Conservation (phyloP, 1,284 basidiomycete species). For the Ustilago nuda region DNA sequence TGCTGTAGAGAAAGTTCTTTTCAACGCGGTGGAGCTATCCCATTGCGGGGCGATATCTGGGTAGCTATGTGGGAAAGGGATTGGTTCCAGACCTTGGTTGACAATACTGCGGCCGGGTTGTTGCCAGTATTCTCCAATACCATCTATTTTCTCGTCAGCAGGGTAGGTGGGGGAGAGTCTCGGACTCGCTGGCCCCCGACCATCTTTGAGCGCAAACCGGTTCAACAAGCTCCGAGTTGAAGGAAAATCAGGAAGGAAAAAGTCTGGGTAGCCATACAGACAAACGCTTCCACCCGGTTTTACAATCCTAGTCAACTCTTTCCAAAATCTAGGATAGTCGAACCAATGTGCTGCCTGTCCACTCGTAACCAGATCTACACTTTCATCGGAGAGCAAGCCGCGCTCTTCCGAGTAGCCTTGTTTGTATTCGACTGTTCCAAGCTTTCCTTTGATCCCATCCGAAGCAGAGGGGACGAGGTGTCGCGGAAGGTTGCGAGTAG, state of each 20-base stretch:
- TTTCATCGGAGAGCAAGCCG: conserved; percentile 73
- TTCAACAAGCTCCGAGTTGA: conserved; percentile 75
- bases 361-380: conserved; percentile 80
- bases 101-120: conserved; percentile 82
- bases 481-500: conserved; percentile 35
- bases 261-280: conserved; percentile 84
- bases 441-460: conserved; percentile 67
- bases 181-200: conserved; percentile 6
- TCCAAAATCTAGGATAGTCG: conserved; percentile 79
- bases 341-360: conserved; percentile 91
- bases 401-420: conserved; percentile 76
- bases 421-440: conserved; percentile 69
- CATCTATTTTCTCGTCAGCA: conserved; percentile 61
- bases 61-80: conserved; percentile 75
- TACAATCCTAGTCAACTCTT: conserved; percentile 76
- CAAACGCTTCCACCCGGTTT: conserved; percentile 79
- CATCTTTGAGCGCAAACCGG: conserved; percentile 72
- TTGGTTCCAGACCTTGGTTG: conserved; percentile 77
- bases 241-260: conserved; percentile 77
- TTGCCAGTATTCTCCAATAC: conserved; percentile 81
- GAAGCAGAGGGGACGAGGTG: conserved; percentile 22
- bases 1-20: conserved; percentile 31
- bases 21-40: conserved; percentile 20
- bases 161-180: neutral
- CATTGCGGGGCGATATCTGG: conserved; percentile 69